Evolutionary conservation across 257 asterid genomes (phyloP).

Genomic region (Gardenia jasminoides): DNA sequence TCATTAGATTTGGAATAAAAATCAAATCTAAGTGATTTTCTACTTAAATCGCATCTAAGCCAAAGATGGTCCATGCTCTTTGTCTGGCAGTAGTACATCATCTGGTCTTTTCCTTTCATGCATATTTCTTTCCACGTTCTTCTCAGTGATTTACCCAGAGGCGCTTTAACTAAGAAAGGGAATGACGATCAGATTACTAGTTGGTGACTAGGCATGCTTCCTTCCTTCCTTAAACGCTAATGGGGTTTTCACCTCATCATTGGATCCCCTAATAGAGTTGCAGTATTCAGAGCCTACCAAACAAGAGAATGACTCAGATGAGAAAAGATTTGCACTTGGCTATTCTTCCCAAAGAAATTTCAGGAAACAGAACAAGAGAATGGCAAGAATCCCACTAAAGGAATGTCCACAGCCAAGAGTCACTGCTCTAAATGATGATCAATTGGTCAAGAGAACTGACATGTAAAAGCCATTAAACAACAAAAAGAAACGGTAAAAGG

Average conservation of each 20-base stretch:
- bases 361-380: neutral
- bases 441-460: neutral
- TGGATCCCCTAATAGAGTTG: neutral
- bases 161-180: neutral
- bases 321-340: no score
- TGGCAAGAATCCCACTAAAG: neutral
- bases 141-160: neutral
- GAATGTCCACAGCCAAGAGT: neutral
- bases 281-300: neutral
- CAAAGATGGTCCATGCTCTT: neutral
- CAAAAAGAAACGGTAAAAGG: neutral
- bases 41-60: neutral
- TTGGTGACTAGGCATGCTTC: neutral
- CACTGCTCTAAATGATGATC: neutral
- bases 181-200: neutral
- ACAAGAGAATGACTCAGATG: neutral
- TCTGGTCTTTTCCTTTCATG: neutral
- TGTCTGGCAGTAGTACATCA: neutral
- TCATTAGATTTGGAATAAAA: constrained; percentile 10
- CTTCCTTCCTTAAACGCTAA: neutral
- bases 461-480: neutral
- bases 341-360: no score
- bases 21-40: constrained; percentile 4
- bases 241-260: neutral
- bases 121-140: neutral